Evolutionary conservation across 805 yeast genomes (phyloP).

Genomic region (Ogataea dorogensis): DNA sequence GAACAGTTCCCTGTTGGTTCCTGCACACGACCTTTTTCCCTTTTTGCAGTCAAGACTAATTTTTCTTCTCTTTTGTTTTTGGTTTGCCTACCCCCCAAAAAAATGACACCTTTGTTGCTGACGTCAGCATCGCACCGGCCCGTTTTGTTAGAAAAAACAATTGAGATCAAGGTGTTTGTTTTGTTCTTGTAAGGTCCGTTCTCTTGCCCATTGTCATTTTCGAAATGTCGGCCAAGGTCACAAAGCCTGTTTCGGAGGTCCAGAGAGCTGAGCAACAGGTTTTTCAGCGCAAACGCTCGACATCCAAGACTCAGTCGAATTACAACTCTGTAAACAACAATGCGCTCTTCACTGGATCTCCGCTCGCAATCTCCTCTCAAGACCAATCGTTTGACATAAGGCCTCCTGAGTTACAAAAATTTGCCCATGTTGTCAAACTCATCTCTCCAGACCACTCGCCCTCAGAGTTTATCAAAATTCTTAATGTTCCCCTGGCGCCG

Average conservation of each 20-base stretch:
- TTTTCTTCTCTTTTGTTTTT: too few species aligned
- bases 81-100: too few species aligned
- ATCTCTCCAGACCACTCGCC: conserved; percentile 80
- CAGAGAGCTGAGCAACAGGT: conserved; percentile 5
- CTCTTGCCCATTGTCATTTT: not conserved
- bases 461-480: conserved; percentile 58
- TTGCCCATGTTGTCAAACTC: conserved; percentile 64
- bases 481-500: conserved; percentile 79
- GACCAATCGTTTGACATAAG: conserved; percentile 9
- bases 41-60: not conserved
- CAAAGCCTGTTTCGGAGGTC: conserved; percentile 8
- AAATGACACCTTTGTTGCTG: conserved; percentile 1
- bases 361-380: conserved; percentile 8
- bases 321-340: conserved; percentile 29
- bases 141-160: conserved; percentile 1
- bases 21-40: not conserved
- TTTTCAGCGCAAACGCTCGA: conserved; percentile 32
- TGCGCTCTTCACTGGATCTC: conserved; percentile 14
- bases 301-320: conserved; percentile 34
- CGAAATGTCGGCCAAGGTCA: conserved; percentile 15
- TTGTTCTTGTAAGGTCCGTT: not conserved
- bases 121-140: conserved; percentile 1
- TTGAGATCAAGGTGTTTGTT: not conserved
- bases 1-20: too few species aligned
- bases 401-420: conserved; percentile 31